These are phyloP conservation scores for Pinus albicaulis DNA, from an alignment of 75 land plant species.

Conservation along the genomic window DNA sequence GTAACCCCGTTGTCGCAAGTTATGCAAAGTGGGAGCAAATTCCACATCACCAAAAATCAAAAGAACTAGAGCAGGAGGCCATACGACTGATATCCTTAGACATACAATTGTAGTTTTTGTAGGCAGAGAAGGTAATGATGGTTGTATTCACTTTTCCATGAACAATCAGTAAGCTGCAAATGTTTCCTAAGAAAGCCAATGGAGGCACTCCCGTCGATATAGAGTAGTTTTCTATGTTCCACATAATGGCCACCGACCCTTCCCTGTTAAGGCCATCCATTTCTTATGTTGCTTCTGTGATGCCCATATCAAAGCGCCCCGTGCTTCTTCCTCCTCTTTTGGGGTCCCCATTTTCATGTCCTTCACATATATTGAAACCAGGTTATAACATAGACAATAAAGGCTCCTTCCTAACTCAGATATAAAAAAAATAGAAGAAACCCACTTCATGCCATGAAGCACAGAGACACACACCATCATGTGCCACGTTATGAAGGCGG, in stretches of 20 bases:
- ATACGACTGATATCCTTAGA: constrained; percentile 65
- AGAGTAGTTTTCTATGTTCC: constrained; percentile 91
- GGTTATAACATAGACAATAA: too few relatives aligned
- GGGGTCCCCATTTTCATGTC: too few relatives aligned
- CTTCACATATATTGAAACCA: too few relatives aligned
- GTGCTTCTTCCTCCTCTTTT: too few relatives aligned
- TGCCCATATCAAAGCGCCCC: too few relatives aligned
- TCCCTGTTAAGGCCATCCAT: background rate
- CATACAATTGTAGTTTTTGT: constrained; percentile 79
- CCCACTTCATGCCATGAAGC: too few relatives aligned
- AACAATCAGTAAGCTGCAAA: constrained; percentile 64
- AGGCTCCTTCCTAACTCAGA: too few relatives aligned
- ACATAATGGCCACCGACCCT: constrained; percentile 69
- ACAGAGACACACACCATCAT: too few relatives aligned
- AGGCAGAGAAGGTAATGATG: constrained; percentile 79
- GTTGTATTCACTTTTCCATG: constrained; percentile 64
- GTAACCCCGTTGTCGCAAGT: constrained; percentile 86
- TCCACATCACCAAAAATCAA: constrained; percentile 87
- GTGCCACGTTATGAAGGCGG: too few relatives aligned
- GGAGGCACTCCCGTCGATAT: constrained; percentile 68
- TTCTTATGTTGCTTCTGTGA: too few relatives aligned
- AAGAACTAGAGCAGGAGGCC: constrained; percentile 73
- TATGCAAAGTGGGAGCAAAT: constrained; percentile 83
- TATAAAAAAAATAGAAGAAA: too few relatives aligned
- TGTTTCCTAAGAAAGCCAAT: constrained; percentile 80